Base-by-base conservation (phyloP, 192 early-diverging fungal genomes). In the Umbelopsis vinacea region DNA sequence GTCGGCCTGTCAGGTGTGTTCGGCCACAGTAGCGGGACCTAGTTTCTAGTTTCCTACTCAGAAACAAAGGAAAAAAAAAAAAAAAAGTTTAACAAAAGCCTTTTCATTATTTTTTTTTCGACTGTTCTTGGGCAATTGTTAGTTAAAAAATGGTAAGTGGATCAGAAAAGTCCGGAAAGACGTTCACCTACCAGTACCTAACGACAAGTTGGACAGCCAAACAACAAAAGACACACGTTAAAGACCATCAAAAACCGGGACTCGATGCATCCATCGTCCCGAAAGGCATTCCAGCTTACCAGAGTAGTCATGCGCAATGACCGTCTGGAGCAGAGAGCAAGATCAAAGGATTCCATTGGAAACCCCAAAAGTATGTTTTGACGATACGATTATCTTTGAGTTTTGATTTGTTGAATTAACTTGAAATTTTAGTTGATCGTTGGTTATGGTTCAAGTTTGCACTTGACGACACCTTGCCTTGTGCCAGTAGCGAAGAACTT, bases 201-300 rank as follows among this genome's bases (percentile, higher is more conserved):
- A 63, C 19, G 8, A 6, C 26, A 11, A 3, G 3, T 37, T 4
- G 33, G 17, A 63, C 19, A 78, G 77, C 82, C 83, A n/a, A 85
- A 85, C 57, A 86, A 85, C 69, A 84, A 85, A 70, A 68, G 75
- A 74, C 81, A 85, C 63, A 87, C 86, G 67, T 70, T 87, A 52
- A 87, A 87, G 55, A 67, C 86, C 38, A 85, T 86, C 78, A 87
- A 87, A 73, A 87, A 87, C 67, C 76, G 81, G 71, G 80, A 84
- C 48, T 77, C 77, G 66, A 81, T 83, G 35, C 85, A 88, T 50
- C 87, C 87, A 33, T 86, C 83, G 22, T 86, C 85, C 17, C 77
- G 87, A 38, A 88, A 88, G 70, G 87, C 87, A 35, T 76, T 77
- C 46, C 84, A 86, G 69, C 71, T 86, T 40, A 78, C 81, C 50